A percentile compares a stretch with the other conserved stretches of the same genome.
Conservation (phyloP, 2,329 filamentous ascomycete species). For the Mycogone perniciosa region DNA sequence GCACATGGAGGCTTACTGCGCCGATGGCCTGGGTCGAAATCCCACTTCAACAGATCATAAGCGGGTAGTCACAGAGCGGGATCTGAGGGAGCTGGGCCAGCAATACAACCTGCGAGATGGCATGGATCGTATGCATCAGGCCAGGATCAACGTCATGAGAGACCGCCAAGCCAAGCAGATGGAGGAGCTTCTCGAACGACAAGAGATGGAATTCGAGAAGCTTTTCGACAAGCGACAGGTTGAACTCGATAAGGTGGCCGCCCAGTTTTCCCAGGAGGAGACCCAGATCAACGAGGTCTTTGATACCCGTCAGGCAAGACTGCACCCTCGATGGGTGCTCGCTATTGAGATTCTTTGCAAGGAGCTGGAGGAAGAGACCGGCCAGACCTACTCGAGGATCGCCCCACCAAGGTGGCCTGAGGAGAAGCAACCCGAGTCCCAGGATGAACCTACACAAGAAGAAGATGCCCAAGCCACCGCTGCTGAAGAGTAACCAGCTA, state of each 20-base stretch:
- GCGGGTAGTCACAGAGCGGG: slow-evolving; percentile 52
- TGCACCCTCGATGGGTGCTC: slow-evolving; percentile 47
- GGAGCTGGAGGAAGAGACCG: slow-evolving; percentile 42
- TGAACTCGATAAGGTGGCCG: slow-evolving; percentile 43
- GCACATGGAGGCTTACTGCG: slow-evolving; percentile 61
- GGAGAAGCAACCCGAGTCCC: slow-evolving; percentile 8
- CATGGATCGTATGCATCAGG: slow-evolving; percentile 52
- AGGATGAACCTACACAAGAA: not conserved
- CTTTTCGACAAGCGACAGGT: slow-evolving; percentile 39
- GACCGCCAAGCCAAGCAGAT: slow-evolving; percentile 56
- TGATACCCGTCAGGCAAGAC: slow-evolving; percentile 34
- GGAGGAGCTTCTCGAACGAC: slow-evolving; percentile 51
- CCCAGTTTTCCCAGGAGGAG: slow-evolving; percentile 43
- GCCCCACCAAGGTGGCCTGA: slow-evolving; percentile 28
- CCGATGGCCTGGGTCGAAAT: slow-evolving; percentile 41
- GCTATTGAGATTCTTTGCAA: slow-evolving; percentile 47
- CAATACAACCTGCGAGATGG: slow-evolving; percentile 56
- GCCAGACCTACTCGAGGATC: slow-evolving; percentile 35
- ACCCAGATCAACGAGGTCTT: slow-evolving; percentile 42
- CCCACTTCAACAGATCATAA: slow-evolving; percentile 35
- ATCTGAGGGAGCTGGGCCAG: slow-evolving; percentile 52
- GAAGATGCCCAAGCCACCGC: not conserved
- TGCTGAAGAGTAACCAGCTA: not conserved
- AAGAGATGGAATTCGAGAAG: slow-evolving; percentile 45
- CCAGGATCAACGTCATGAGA: slow-evolving; percentile 59